Base-by-base conservation (phyloP, 164 flowering plant genomes). In the Litsea cubeba region DNA sequence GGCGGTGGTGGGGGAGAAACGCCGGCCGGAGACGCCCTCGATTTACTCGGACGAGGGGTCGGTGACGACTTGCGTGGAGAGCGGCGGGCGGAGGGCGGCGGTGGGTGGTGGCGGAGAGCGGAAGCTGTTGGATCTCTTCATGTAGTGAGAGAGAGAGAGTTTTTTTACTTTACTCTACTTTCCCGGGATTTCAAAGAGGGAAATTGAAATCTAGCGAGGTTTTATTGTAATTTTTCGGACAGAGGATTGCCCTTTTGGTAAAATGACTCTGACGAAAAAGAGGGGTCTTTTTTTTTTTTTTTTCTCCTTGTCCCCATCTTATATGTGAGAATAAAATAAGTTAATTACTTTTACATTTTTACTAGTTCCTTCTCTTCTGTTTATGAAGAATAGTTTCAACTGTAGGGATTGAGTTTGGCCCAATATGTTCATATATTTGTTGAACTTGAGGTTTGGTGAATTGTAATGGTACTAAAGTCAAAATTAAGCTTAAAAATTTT, bases 11-110 rank as follows among this genome's bases (percentile, higher is more conserved):
- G 66, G 20, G 69, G 70, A 65, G 68, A 84, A 78, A 60, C 81
- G 85, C 12, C 88, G 93, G 22, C 80, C 83, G 12, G 57, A 75
- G 12, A 85, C 85, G 40, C 93, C 93, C 30, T 90, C 94, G 65
- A 81, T 84, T 87, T 87, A 85, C 62, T 89, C 94, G 4, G 95
- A 54, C 7, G 60, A 91, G 71, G 95, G 86, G 63, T 82, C 82
- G 24, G 89, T 88, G 28, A 91, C 95, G 0, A 83, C 92, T 11
- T 83, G 88, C 69, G 54, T 54, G 2, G 84, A 79, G n/a, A 79
- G 82, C 72, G 72, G 71, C 22, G 46, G 18, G 17, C 69, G 10
- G 2, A 58, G 18, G 4, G 50, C 46, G 32, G 66, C 54, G 30
- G 51, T 14, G 11, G 30, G 49, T 14, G 60, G 60, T 8, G 69